Conservation (phyloP, 1,284 basidiomycete species). For the Ustilago bromivora region DNA sequence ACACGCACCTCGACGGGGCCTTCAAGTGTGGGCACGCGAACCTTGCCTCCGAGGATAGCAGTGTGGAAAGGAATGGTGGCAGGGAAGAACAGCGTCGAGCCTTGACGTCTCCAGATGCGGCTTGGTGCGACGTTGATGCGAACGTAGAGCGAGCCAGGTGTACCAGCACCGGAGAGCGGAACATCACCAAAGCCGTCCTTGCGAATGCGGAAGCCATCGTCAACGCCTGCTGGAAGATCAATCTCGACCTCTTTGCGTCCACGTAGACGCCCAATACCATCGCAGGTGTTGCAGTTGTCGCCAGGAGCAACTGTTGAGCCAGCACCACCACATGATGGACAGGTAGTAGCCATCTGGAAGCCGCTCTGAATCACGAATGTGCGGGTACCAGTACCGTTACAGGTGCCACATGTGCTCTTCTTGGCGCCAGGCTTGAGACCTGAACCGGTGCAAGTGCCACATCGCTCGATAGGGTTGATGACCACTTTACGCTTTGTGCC, state of each 20-base stretch:
- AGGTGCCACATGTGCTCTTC: constrained; percentile 82
- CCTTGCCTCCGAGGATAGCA: constrained; percentile 89
- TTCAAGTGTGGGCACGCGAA: constrained; percentile 93
- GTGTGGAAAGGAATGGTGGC: constrained; percentile 91
- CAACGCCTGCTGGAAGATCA: constrained; percentile 83
- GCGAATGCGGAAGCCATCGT: constrained; percentile 94
- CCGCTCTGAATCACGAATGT: constrained; percentile 93
- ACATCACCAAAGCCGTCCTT: constrained; percentile 87
- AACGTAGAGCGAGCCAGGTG: constrained; percentile 85
- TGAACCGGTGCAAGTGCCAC: constrained; percentile 84
- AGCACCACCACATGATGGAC: constrained; percentile 83
- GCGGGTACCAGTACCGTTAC: constrained; percentile 86
- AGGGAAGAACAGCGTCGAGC: constrained; percentile 89
- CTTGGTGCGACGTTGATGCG: constrained; percentile 86
- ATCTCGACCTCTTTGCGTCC: constrained; percentile 83
- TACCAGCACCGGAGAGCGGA: constrained; percentile 78
- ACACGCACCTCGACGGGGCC: constrained; percentile 95
- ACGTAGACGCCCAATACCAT: constrained; percentile 88
- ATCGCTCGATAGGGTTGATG: constrained; percentile 85
- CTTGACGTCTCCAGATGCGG: constrained; percentile 89
- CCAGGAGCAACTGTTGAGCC: constrained; percentile 84
- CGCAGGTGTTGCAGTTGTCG: constrained; percentile 83
- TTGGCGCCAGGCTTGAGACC: constrained; percentile 90
- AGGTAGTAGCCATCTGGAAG: constrained; percentile 97
- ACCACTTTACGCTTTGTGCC: constrained; percentile 84